Evolutionary conservation across 1,284 basidiomycete species (phyloP).

Genomic region (Hymenochaete sp.): DNA sequence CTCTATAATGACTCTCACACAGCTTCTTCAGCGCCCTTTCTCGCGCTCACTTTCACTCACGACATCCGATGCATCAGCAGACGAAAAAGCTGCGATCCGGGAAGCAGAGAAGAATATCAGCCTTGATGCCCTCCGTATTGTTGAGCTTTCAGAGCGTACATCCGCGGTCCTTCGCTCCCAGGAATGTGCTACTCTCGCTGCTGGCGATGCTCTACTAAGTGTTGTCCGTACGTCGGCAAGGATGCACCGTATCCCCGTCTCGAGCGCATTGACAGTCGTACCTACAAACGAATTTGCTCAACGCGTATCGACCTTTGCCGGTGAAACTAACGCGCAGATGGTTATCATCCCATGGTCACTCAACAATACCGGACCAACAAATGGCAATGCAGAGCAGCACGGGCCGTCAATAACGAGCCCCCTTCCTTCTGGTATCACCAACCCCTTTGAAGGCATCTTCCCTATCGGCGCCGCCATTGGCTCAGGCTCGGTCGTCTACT

Average conservation of each 20-base stretch:
- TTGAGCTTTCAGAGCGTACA: slow-evolving; percentile 82
- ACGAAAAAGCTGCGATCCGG: slow-evolving; percentile 21
- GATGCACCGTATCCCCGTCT: slow-evolving; percentile 61
- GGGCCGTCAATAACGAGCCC: neutral
- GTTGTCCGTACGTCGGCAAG: slow-evolving; percentile 78
- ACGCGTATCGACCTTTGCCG: slow-evolving; percentile 60
- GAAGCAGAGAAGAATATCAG: slow-evolving; percentile 26
- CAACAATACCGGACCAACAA: slow-evolving; percentile 9
- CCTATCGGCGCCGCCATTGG: slow-evolving; percentile 27
- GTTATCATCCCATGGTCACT: slow-evolving; percentile 72
- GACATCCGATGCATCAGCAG: slow-evolving; percentile 6
- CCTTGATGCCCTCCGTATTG: slow-evolving; percentile 75
- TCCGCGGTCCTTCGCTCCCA: slow-evolving; percentile 80
- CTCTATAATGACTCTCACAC: slow-evolving; percentile 55
- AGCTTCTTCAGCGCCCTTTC: slow-evolving; percentile 40
- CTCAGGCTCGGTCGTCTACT: slow-evolving; percentile 45
- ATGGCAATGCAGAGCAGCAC: slow-evolving; percentile 1
- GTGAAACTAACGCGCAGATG: slow-evolving; percentile 56
- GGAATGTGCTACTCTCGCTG: slow-evolving; percentile 58
- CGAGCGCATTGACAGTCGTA: slow-evolving; percentile 59
- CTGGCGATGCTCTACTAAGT: slow-evolving; percentile 72
- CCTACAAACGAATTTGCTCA: slow-evolving; percentile 60
- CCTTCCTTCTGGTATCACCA: slow-evolving; percentile 16
- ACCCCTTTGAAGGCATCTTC: slow-evolving; percentile 20
- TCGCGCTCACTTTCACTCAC: slow-evolving; percentile 6